phyloP scores from a whole-genome alignment of 257 asterid species.

The Solanum tarapatanum region DNA sequence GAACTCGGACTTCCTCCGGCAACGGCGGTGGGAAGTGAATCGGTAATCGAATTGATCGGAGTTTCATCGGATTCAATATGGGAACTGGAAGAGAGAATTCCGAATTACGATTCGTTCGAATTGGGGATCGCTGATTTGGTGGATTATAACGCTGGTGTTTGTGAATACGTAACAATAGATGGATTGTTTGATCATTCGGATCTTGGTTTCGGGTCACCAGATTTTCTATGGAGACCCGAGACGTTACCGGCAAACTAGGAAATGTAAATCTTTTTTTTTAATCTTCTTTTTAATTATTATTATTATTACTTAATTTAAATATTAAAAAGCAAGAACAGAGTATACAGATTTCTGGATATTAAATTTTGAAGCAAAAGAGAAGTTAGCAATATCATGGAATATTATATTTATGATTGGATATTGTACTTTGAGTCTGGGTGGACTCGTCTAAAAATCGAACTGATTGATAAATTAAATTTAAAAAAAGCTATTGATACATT shows the following conservation, averaged over 20 bases:
- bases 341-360: not conserved
- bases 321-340: not conserved
- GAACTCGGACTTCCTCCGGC: slow-evolving; percentile 72
- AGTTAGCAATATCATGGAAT: not conserved
- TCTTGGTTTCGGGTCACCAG: slow-evolving; percentile 46
- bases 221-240: slow-evolving; percentile 41
- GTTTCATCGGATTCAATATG: slow-evolving; percentile 16
- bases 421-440: not conserved
- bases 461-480: too few relatives aligned
- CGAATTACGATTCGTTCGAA: slow-evolving; percentile 47
- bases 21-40: slow-evolving; percentile 1
- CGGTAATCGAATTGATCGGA: slow-evolving; percentile 22
- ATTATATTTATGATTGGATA: not conserved
- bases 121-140: slow-evolving; percentile 24
- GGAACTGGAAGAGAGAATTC: slow-evolving; percentile 18
- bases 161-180: slow-evolving; percentile 45
- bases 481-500: too few relatives aligned
- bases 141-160: slow-evolving; percentile 8
- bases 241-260: slow-evolving; percentile 47
- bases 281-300: not conserved
- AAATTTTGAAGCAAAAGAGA: not conserved
- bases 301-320: not conserved
- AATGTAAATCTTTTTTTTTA: not conserved
- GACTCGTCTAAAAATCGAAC: too few relatives aligned
- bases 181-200: slow-evolving; percentile 71